phyloP scores from a whole-genome alignment of 1,139 yeast species.

The Insectozyma bohioensis region DNA sequence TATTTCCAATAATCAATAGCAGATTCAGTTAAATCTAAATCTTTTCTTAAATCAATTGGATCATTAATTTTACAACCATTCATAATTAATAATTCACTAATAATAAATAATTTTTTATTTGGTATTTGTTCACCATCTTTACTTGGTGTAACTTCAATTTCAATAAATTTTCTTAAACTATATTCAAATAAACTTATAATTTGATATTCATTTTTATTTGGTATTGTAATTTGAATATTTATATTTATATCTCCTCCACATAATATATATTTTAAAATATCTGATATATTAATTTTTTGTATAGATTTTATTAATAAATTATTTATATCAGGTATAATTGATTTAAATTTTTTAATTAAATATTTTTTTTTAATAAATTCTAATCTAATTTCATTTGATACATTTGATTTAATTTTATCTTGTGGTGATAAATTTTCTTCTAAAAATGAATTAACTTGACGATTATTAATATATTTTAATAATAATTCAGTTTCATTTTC shows the following conservation, averaged over 20 bases:
- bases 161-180: slow-evolving; percentile 52
- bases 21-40: slow-evolving; percentile 36
- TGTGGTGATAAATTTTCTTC: slow-evolving; percentile 25
- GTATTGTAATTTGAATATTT: slow-evolving; percentile 29
- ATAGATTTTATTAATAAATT: slow-evolving; percentile 44
- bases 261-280: slow-evolving; percentile 47
- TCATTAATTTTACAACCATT: slow-evolving; percentile 56
- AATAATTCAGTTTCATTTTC: slow-evolving; percentile 40
- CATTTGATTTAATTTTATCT: slow-evolving; percentile 22
- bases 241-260: slow-evolving; percentile 51
- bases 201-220: slow-evolving; percentile 21
- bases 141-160: slow-evolving; percentile 19
- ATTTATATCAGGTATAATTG: slow-evolving; percentile 23
- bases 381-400: slow-evolving; percentile 36
- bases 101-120: slow-evolving; percentile 49
- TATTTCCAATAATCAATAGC: slow-evolving; percentile 55
- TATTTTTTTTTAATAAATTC: slow-evolving; percentile 55
- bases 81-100: slow-evolving; percentile 69
- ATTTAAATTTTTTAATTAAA: slow-evolving; percentile 35
- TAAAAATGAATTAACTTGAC: slow-evolving; percentile 34
- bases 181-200: slow-evolving; percentile 56
- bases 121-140: too few species aligned
- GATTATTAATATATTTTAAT: slow-evolving; percentile 43
- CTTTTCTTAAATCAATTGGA: slow-evolving; percentile 20
- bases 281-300: slow-evolving; percentile 47